These are phyloP conservation scores for Penicillium psychrosexuale DNA, from an alignment of 2,329 filamentous ascomycete species.

Conservation along the genomic window DNA sequence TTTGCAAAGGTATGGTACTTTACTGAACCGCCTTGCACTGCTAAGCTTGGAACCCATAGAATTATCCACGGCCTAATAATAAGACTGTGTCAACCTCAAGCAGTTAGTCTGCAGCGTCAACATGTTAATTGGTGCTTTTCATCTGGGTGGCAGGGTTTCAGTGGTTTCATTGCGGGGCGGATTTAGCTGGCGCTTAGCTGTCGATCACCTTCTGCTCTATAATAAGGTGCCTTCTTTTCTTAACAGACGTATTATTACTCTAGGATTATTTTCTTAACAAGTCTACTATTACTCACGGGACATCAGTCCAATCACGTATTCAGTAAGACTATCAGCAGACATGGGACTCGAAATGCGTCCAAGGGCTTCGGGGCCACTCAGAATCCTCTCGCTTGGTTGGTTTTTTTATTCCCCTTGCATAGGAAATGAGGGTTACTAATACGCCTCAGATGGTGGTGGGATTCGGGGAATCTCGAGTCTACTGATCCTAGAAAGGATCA, in stretches of 20 bases:
- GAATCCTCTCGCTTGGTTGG: slow-evolving; percentile 4
- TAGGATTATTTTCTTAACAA: background rate
- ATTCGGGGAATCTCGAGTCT: background rate
- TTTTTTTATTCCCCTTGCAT: background rate
- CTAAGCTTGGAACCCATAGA: background rate
- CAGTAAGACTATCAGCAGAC: background rate
- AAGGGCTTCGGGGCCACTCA: background rate
- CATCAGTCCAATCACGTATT: background rate
- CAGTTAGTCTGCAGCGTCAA: background rate
- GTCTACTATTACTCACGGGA: background rate
- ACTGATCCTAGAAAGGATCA: background rate
- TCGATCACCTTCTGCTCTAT: background rate
- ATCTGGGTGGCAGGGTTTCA: background rate
- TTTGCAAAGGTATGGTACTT: background rate
- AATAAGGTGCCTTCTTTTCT: background rate
- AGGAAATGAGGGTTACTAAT: background rate
- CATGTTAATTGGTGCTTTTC: background rate
- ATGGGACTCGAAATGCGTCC: background rate
- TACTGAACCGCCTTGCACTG: background rate
- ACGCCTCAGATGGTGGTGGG: background rate
- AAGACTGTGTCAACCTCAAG: background rate
- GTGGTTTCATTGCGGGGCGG: background rate
- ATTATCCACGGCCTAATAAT: background rate
- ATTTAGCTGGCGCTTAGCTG: background rate
- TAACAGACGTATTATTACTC: background rate